Evolutionary conservation across 306 rosid species (phyloP).

Genomic region (Castanea crenata): DNA sequence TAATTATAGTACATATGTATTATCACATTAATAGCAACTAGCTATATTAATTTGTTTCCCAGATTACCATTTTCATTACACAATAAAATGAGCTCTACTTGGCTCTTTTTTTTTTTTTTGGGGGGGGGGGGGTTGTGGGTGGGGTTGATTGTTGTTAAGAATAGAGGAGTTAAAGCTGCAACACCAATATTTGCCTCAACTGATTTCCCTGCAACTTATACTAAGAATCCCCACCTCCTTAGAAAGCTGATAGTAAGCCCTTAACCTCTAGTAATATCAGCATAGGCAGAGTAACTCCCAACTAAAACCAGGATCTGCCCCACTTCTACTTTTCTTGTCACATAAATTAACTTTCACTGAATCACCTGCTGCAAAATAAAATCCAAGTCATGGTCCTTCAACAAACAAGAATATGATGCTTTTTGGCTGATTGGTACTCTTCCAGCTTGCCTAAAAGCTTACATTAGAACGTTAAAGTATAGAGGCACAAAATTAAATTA

Average conservation of each 20-base stretch:
- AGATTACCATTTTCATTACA: not conserved
- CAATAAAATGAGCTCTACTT: not conserved
- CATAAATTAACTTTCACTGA: slow-evolving; percentile 27
- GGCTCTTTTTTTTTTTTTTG: no score
- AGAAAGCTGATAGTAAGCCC: slow-evolving; percentile 1
- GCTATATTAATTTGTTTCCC: not conserved
- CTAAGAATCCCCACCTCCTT: not conserved
- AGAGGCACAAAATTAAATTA: no score
- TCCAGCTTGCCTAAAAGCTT: no score
- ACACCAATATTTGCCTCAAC: not conserved
- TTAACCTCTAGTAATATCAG: not conserved
- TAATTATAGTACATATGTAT: no score
- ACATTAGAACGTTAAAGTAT: no score
- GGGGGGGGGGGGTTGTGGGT: no score
- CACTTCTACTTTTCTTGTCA: slow-evolving; percentile 15
- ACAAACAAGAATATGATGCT: no score
- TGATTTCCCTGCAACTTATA: not conserved
- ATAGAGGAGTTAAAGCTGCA: not conserved
- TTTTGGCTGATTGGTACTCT: no score
- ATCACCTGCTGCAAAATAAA: slow-evolving; percentile 39
- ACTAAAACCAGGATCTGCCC: slow-evolving; percentile 18
- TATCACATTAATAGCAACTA: no score
- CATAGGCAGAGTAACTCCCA: not conserved
- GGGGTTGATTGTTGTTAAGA: not conserved
- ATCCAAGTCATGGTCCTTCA: slow-evolving; percentile 25